phyloP scores from a whole-genome alignment of 2,329 filamentous ascomycete species.

The Ophiostoma triangulosporum region DNA sequence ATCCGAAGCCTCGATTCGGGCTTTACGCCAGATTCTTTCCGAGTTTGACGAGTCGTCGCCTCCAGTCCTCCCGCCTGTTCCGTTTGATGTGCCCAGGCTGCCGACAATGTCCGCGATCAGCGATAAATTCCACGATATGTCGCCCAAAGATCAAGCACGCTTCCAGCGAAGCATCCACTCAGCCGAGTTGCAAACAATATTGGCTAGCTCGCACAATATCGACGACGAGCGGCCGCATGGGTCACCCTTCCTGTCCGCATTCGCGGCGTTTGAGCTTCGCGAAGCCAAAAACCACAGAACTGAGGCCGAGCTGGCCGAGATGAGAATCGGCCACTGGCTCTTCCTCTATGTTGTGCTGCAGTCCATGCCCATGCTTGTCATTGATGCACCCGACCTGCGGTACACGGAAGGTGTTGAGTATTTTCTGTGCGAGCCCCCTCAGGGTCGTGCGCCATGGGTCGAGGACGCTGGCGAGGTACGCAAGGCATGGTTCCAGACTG shows the following conservation, averaged over 20 bases:
- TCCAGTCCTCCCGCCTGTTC: slow-evolving; percentile 80
- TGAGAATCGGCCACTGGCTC: slow-evolving; percentile 65
- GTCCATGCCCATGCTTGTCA: slow-evolving; percentile 61
- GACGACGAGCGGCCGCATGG: slow-evolving; percentile 43
- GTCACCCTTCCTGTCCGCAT: slow-evolving; percentile 54
- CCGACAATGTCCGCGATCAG: slow-evolving; percentile 56
- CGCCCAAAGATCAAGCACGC: slow-evolving; percentile 62
- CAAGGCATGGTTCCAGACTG: slow-evolving; percentile 62
- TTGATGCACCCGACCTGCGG: slow-evolving; percentile 58
- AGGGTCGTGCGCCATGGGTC: slow-evolving; percentile 61
- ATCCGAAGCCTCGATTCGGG: slow-evolving; percentile 46
- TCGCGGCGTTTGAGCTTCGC: slow-evolving; percentile 57
- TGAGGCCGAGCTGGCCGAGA: slow-evolving; percentile 54
- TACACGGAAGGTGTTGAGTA: slow-evolving; percentile 65
- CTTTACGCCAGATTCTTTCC: slow-evolving; percentile 63
- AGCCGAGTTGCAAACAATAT: slow-evolving; percentile 60
- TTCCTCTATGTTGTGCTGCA: slow-evolving; percentile 71
- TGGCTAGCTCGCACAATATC: slow-evolving; percentile 72
- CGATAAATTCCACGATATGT: slow-evolving; percentile 48
- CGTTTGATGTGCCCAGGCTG: slow-evolving; percentile 73
- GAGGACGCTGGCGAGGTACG: slow-evolving; percentile 49
- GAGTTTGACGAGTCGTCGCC: slow-evolving; percentile 85
- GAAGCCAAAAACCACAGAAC: slow-evolving; percentile 47
- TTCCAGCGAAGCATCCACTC: slow-evolving; percentile 61
- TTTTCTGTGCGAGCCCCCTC: slow-evolving; percentile 64